Percentiles rank a stretch among this genome's conserved stretches.
Evolutionary conservation across 2,329 filamentous ascomycete species (phyloP).

Genomic region (Hypoxylon sp.): DNA sequence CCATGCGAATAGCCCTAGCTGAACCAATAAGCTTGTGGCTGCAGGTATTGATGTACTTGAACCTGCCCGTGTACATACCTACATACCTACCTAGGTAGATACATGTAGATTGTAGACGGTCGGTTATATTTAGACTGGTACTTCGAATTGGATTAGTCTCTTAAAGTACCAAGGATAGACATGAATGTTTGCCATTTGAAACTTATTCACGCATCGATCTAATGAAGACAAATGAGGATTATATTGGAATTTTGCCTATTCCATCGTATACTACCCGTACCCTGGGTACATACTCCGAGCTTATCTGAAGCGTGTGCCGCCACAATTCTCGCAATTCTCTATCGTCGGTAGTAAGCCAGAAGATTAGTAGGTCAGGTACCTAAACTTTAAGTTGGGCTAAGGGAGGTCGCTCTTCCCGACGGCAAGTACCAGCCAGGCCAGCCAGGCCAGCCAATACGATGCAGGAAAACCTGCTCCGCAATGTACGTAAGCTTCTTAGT

Average conservation of each 20-base stretch:
- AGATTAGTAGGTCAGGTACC: conserved; percentile 18
- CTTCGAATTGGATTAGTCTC: not conserved
- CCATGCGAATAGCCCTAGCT: conserved; percentile 5
- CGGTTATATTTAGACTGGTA: conserved; percentile 16
- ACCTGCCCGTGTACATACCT: conserved; percentile 1
- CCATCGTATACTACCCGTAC: not conserved
- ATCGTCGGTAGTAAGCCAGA: not conserved
- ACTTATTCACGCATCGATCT: not conserved
- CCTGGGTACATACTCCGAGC: not conserved
- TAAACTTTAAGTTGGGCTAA: conserved; percentile 10
- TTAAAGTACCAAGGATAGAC: not conserved
- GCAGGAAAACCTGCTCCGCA: conserved; percentile 38
- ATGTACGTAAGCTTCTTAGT: conserved; percentile 43
- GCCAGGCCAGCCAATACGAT: conserved; percentile 36
- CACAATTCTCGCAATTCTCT: not conserved
- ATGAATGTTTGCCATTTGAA: conserved; percentile 1
- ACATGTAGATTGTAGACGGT: conserved; percentile 10
- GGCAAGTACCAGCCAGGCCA: conserved; percentile 19
- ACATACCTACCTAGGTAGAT: too few relatives aligned
- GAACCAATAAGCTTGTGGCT: conserved; percentile 2
- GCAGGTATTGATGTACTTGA: conserved; percentile 13
- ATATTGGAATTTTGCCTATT: not conserved
- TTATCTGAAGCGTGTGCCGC: not conserved
- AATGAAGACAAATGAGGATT: not conserved
- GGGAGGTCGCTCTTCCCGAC: conserved; percentile 32